These are phyloP conservation scores for Cercospora zeae-maydis DNA, from an alignment of 2,329 filamentous ascomycete genomes.

Conservation along the genomic window DNA sequence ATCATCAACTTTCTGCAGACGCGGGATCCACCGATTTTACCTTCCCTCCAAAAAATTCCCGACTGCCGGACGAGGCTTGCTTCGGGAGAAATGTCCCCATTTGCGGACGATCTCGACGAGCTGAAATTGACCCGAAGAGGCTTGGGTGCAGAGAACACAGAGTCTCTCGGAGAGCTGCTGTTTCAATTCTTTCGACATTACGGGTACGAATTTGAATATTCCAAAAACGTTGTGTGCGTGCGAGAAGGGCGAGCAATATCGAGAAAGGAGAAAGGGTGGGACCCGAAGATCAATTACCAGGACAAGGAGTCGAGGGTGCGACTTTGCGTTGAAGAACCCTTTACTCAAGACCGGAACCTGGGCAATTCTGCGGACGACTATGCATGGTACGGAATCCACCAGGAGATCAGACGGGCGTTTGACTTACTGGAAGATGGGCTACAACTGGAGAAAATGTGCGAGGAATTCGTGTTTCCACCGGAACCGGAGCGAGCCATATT, in stretches of 20 bases:
- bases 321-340: constrained; percentile 93
- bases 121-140: constrained; percentile 53
- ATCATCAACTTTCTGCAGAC: constrained; percentile 95
- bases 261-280: constrained; percentile 86
- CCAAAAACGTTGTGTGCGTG: constrained; percentile 78
- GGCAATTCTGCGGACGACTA: constrained; percentile 96
- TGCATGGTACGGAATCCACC: constrained; percentile 84
- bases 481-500: constrained; percentile 60
- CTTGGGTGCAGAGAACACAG: constrained; percentile 75
- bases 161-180: constrained; percentile 77
- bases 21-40: constrained; percentile 76
- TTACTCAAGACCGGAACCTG: constrained; percentile 83
- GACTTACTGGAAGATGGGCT: constrained; percentile 69
- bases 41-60: constrained; percentile 73
- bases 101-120: constrained; percentile 77
- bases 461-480: constrained; percentile 81
- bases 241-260: constrained; percentile 73
- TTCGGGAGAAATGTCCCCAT: constrained; percentile 68
- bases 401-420: constrained; percentile 86
- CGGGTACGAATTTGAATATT: constrained; percentile 88
- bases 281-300: constrained; percentile 50
- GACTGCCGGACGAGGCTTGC: constrained; percentile 59
- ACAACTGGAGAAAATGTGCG: constrained; percentile 78
- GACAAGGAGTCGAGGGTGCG: constrained; percentile 59
- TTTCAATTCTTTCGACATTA: constrained; percentile 97